A percentile compares a stretch with the other conserved stretches of the same genome.
These are phyloP conservation scores for Lophium mytilinum DNA, from an alignment of 495 filamentous ascomycete species.

Conservation along the genomic window DNA sequence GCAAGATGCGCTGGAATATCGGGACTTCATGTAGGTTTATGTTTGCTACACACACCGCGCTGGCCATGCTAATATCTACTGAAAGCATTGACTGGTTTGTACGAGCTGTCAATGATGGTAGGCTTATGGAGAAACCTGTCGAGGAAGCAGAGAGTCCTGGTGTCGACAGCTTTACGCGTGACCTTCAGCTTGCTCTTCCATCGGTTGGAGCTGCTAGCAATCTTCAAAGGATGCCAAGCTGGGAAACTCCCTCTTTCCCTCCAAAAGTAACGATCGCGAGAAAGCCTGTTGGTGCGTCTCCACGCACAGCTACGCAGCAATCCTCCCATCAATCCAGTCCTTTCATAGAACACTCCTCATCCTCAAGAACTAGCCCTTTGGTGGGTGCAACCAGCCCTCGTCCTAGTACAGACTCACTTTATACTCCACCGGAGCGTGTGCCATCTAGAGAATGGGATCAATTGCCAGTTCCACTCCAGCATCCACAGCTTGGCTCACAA, in stretches of 20 bases:
- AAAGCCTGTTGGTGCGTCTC: background rate
- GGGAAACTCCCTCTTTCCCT: background rate
- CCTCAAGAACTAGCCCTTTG: background rate
- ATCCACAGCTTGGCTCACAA: no score
- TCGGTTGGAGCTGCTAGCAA: no score
- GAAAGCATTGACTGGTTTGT: slow-evolving; percentile 16
- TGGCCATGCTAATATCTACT: no score
- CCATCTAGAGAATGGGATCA: no score
- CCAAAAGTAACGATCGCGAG: background rate
- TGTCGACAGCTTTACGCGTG: background rate
- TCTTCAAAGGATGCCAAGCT: background rate
- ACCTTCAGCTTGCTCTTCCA: background rate
- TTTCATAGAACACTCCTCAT: background rate
- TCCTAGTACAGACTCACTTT: no score
- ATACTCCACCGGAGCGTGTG: no score
- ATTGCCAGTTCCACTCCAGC: no score
- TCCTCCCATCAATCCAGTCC: background rate
- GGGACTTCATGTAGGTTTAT: slow-evolving; percentile 10
- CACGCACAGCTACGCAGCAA: background rate
- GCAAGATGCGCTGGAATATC: slow-evolving; percentile 6
- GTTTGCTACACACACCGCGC: no score
- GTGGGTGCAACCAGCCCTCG: no score
- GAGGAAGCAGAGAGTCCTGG: slow-evolving; percentile 1
- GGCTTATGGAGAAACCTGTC: slow-evolving; percentile 11
- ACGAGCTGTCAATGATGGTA: slow-evolving; percentile 18